Evolutionary conservation across 2,329 filamentous ascomycete genomes (phyloP).

Genomic region (Aspergillus eucalypticola): DNA sequence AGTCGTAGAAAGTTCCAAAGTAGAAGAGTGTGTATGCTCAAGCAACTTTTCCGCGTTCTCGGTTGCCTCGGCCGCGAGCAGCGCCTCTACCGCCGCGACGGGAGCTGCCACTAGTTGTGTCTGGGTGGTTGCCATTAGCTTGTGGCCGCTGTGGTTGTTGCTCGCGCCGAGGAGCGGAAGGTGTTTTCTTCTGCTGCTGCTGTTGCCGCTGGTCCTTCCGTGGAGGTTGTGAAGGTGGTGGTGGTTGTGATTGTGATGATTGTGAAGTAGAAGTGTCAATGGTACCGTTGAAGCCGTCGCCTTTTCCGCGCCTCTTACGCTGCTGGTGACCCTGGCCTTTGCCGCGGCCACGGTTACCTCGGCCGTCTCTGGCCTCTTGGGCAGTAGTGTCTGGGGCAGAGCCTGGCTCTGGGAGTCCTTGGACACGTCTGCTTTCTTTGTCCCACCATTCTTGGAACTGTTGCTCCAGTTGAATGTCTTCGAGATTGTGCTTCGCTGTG

Average conservation of each 20-base stretch:
- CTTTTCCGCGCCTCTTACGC: constrained; percentile 20
- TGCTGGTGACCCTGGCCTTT: constrained; percentile 15
- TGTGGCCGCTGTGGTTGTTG: constrained; percentile 13
- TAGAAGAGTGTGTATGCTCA: neutral
- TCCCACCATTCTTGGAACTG: constrained; percentile 75
- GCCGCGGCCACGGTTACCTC: constrained; percentile 18
- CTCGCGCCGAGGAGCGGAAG: constrained; percentile 13
- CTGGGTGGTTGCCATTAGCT: constrained; percentile 15
- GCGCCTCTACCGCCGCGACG: constrained; percentile 27
- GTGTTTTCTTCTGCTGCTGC: neutral
- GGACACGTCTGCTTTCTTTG: constrained; percentile 40
- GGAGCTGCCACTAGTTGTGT: constrained; percentile 12
- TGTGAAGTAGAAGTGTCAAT: neutral
- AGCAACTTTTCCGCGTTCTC: neutral
- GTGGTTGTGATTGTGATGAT: neutral
- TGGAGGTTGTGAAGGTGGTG: constrained; percentile 13
- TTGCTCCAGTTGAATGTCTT: constrained; percentile 96
- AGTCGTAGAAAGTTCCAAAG: too few relatives aligned
- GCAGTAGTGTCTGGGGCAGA: constrained; percentile 2
- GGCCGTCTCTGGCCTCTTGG: constrained; percentile 13
- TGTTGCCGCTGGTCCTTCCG: constrained; percentile 1
- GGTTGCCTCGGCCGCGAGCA: constrained; percentile 18
- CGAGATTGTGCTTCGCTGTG: constrained; percentile 76
- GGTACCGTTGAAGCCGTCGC: neutral
- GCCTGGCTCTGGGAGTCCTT: constrained; percentile 33